Conservation (phyloP, 441 rosid genomes). For the Lagerstroemia fauriei region DNA sequence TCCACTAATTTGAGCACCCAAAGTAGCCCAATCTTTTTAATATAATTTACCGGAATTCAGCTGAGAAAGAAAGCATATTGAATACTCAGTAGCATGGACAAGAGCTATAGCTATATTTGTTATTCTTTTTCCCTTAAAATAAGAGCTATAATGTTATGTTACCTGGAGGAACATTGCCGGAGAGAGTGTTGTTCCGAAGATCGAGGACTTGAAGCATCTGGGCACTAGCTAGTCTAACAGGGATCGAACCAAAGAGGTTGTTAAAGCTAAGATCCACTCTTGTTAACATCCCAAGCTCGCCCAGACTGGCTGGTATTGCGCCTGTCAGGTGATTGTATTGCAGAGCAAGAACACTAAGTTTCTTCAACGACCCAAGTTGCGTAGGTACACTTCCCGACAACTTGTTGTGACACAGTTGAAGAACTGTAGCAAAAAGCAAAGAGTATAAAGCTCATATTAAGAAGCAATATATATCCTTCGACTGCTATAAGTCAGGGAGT, state of each 20-base stretch:
- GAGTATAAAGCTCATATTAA: neutral
- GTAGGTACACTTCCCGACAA: constrained; percentile 79
- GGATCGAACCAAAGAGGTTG: constrained; percentile 19
- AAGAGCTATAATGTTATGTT: constrained; percentile 5
- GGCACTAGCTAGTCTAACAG: constrained; percentile 47
- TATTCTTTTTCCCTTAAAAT: neutral
- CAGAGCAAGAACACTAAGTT: constrained; percentile 73
- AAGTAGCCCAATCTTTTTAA: neutral
- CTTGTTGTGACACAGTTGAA: constrained; percentile 91
- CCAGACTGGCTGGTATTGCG: constrained; percentile 72
- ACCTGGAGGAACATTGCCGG: constrained; percentile 88
- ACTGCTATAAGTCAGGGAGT: neutral
- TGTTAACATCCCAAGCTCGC: neutral
- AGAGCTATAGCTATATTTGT: too few species aligned
- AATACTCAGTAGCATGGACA: neutral
- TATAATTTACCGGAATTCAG: neutral
- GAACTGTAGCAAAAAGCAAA: constrained; percentile 44
- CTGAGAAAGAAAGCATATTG: neutral
- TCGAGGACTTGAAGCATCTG: constrained; percentile 70
- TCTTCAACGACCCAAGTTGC: constrained; percentile 66
- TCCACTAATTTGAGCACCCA: neutral
- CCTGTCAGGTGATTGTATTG: constrained; percentile 80
- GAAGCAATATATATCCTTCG: neutral
- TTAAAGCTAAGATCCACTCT: constrained; percentile 20
- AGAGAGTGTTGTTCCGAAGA: constrained; percentile 73